Evolutionary conservation across 1,139 yeast species (phyloP).

Genomic region (Eremothecium sinecaudum): DNA sequence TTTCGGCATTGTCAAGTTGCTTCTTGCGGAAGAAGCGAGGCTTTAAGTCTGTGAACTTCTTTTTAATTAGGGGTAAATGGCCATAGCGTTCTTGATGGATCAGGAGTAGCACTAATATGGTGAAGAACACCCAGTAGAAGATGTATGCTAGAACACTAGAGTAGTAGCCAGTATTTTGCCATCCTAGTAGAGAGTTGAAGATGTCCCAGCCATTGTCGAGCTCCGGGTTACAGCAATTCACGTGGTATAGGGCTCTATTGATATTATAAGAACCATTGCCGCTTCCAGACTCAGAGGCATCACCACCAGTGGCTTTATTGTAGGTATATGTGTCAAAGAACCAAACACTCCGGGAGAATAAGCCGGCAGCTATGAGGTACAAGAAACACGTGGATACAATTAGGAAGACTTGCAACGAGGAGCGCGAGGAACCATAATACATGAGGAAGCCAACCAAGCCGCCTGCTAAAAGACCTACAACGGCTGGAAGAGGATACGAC

Average conservation of each 20-base stretch:
- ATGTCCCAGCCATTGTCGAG: constrained; percentile 89
- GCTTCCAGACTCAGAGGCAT: constrained; percentile 78
- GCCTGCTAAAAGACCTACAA: constrained; percentile 69
- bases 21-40: constrained; percentile 52
- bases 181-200: constrained; percentile 75
- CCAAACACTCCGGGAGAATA: constrained; percentile 88
- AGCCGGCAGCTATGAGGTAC: constrained; percentile 79
- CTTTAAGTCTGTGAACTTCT: constrained; percentile 46
- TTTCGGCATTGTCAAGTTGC: constrained; percentile 47
- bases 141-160: constrained; percentile 81
- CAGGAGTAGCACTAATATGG: constrained; percentile 48
- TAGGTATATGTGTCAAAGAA: constrained; percentile 60
- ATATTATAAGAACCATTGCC: constrained; percentile 55
- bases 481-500: constrained; percentile 76
- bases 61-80: constrained; percentile 52
- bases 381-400: constrained; percentile 72
- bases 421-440: constrained; percentile 64
- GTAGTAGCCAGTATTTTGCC: constrained; percentile 89
- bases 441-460: constrained; percentile 51
- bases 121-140: constrained; percentile 66
- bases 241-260: constrained; percentile 63
- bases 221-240: constrained; percentile 88
- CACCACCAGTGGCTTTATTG: constrained; percentile 67
- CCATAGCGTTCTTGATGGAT: constrained; percentile 61
- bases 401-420: constrained; percentile 71